A percentile compares a stretch with the other conserved stretches of the same genome.
Conservation (phyloP, 306 rosid genomes). For the Prunus kanzakura region DNA sequence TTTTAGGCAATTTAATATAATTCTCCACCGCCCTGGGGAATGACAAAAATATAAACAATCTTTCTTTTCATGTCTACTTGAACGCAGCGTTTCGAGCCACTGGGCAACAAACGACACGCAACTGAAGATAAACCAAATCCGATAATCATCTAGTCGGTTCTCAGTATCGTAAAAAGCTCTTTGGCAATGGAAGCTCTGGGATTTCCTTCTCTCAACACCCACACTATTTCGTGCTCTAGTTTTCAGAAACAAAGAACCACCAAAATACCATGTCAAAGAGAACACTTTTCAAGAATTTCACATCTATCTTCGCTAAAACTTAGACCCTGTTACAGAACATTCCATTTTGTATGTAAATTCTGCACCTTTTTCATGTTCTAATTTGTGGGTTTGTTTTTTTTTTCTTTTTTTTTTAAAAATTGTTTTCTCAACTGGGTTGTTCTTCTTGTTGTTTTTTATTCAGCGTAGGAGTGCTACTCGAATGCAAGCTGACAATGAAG, state of each 20-base stretch:
- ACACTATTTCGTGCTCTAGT: constrained; percentile 28
- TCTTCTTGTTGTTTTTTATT: neutral
- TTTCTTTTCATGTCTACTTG: neutral
- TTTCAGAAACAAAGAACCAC: constrained; percentile 20
- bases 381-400: neutral
- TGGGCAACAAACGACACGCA: constrained; percentile 8
- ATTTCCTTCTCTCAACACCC: constrained; percentile 49
- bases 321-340: constrained; percentile 23
- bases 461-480: constrained; percentile 42
- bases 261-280: constrained; percentile 7
- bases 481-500: constrained; percentile 56
- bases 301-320: constrained; percentile 37
- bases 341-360: constrained; percentile 35
- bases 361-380: neutral
- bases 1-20: no score
- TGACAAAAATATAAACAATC: no score
- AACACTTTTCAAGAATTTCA: constrained; percentile 24
- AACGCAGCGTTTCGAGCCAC: neutral
- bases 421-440: constrained; percentile 8
- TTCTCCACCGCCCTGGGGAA: rapidly evolving
- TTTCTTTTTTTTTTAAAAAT: neutral
- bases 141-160: neutral
- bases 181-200: constrained; percentile 63
- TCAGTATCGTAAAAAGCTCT: neutral
- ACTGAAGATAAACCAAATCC: neutral